A percentile compares a stretch with the other conserved stretches of the same genome.
phyloP scores from a whole-genome alignment of 768 basidiomycete species.

The Pleurotus cornucopiae region DNA sequence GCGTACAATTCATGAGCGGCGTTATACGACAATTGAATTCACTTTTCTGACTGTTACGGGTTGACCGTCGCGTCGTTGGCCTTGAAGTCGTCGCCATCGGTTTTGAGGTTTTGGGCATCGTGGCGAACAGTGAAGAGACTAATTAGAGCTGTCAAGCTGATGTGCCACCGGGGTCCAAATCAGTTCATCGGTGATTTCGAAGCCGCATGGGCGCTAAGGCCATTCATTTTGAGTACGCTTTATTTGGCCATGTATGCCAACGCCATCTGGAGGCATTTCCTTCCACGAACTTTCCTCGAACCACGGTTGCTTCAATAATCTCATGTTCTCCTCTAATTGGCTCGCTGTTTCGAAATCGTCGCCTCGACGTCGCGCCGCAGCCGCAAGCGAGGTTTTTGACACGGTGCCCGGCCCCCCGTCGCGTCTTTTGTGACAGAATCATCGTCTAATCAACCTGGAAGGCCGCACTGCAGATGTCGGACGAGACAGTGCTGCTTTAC shows the following conservation, averaged over 20 bases:
- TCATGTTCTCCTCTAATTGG: too few relatives aligned
- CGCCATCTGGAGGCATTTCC: background rate
- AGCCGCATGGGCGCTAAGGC: background rate
- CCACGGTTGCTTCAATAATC: too few relatives aligned
- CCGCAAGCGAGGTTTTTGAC: too few relatives aligned
- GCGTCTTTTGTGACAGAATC: too few relatives aligned
- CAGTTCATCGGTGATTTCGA: conserved; percentile 16
- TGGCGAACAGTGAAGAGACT: conserved; percentile 10
- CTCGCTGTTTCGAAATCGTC: too few relatives aligned
- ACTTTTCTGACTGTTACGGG: conserved; percentile 13
- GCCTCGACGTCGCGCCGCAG: too few relatives aligned
- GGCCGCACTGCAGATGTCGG: too few relatives aligned
- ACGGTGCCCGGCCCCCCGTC: too few relatives aligned
- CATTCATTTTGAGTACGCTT: background rate
- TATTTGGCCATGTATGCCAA: conserved; percentile 1
- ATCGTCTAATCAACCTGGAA: too few relatives aligned
- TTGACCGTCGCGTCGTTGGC: conserved; percentile 12
- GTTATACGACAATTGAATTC: background rate
- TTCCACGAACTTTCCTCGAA: too few relatives aligned
- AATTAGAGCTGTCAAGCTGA: conserved; percentile 5
- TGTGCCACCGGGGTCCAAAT: conserved; percentile 3
- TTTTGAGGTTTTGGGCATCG: conserved; percentile 14
- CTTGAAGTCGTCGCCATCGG: background rate
- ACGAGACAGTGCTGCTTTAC: too few relatives aligned
- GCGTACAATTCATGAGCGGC: background rate